Percentiles rank a stretch among this genome's conserved stretches.
These are phyloP conservation scores for Baffinella frigidus DNA, from an alignment of 208 protist species.

Conservation along the genomic window DNA sequence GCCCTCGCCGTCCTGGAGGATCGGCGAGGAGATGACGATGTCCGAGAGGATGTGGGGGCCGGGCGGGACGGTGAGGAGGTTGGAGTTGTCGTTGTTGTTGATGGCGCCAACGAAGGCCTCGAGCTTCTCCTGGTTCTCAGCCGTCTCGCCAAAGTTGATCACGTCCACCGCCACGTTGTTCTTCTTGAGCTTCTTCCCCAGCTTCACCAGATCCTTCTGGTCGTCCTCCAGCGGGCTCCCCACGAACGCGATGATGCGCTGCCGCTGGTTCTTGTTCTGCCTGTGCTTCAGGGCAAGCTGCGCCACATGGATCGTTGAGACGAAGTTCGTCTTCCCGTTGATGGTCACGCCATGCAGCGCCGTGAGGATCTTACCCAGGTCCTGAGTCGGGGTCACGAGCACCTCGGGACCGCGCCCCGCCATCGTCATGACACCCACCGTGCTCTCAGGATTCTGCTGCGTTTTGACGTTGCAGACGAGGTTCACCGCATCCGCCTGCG, in stretches of 20 bases:
- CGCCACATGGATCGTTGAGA: slow-evolving; percentile 68
- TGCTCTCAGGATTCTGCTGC: slow-evolving; percentile 92
- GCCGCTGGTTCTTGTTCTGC: slow-evolving; percentile 88
- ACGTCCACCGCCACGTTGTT: slow-evolving; percentile 94
- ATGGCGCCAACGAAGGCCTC: slow-evolving; percentile 85
- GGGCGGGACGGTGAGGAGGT: slow-evolving; percentile 80
- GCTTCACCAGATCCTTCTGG: slow-evolving; percentile 82
- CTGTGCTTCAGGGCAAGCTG: slow-evolving; percentile 93
- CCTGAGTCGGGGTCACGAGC: slow-evolving; percentile 88
- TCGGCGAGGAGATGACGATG: slow-evolving; percentile 84
- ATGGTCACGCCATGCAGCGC: slow-evolving; percentile 84
- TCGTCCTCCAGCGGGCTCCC: slow-evolving; percentile 87
- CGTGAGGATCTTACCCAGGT: slow-evolving; percentile 88
- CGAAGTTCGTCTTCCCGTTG: slow-evolving; percentile 83
- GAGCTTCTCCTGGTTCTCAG: slow-evolving; percentile 85
- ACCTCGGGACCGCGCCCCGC: slow-evolving; percentile 80
- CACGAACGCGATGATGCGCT: slow-evolving; percentile 96
- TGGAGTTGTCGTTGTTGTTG: slow-evolving; percentile 78
- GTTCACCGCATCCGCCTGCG: slow-evolving; percentile 92
- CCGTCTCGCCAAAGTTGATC: slow-evolving; percentile 89
- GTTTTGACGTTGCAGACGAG: slow-evolving; percentile 86
- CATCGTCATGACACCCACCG: slow-evolving; percentile 90
- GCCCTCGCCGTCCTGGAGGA: slow-evolving; percentile 74
- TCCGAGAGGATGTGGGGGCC: slow-evolving; percentile 84
- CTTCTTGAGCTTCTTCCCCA: slow-evolving; percentile 93